Conservation (phyloP, 306 rosid genomes). For the Heteromeles arbutifolia region DNA sequence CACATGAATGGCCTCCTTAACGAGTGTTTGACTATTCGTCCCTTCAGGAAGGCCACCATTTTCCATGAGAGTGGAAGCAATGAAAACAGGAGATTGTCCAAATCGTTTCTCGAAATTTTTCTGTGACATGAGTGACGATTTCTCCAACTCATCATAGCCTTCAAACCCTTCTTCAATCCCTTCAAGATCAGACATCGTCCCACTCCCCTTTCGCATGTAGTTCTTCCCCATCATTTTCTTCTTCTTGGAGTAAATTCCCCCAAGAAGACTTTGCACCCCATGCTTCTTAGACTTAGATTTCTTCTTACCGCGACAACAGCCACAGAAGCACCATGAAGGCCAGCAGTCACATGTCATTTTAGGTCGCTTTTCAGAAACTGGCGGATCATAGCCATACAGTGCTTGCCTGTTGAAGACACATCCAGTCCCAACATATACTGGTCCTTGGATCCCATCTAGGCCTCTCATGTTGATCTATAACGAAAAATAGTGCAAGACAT, state of each 20-base stretch:
- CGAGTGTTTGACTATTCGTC: conserved; percentile 38
- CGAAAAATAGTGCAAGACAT: conserved; percentile 19
- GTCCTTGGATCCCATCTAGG: conserved; percentile 96
- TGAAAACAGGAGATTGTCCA: conserved; percentile 83
- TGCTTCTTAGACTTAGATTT: conserved; percentile 79
- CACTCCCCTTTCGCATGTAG: conserved; percentile 41
- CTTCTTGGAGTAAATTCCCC: conserved; percentile 59
- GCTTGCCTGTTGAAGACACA: conserved; percentile 90
- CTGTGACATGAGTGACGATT: conserved; percentile 61
- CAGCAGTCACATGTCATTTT: conserved; percentile 81
- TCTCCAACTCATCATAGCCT: conserved; percentile 71
- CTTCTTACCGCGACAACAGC: conserved; percentile 61
- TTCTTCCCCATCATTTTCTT: conserved; percentile 78
- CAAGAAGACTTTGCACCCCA: conserved; percentile 51
- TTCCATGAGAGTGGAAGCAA: conserved; percentile 78
- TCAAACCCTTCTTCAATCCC: conserved; percentile 70
- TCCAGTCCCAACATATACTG: conserved; percentile 89
- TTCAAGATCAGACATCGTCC: conserved; percentile 56
- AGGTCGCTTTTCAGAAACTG: conserved; percentile 53
- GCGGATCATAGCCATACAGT: conserved; percentile 78
- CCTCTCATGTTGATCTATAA: conserved; percentile 91
- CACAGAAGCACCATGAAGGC: conserved; percentile 60
- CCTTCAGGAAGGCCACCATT: conserved; percentile 86
- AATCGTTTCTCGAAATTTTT: conserved; percentile 69
- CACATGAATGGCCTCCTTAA: conserved; percentile 94